Evolutionary conservation across 1,284 basidiomycete genomes (phyloP).

Genomic region (Leccinum solheimii): DNA sequence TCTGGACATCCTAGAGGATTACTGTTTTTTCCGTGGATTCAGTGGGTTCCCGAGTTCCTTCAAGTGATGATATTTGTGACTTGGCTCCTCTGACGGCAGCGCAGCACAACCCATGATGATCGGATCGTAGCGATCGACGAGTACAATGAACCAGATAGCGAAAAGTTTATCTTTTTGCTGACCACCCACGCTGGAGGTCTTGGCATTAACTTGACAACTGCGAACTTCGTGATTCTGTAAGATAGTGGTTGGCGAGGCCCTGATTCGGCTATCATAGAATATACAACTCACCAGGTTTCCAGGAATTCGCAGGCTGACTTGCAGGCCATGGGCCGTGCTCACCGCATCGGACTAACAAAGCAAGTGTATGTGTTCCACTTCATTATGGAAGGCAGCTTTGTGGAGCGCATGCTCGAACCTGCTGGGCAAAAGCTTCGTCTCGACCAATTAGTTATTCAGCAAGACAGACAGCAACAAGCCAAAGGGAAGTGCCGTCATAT

Average conservation of each 20-base stretch:
- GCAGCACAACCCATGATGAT: constrained; percentile 93
- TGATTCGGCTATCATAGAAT: neutral
- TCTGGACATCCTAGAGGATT: constrained; percentile 94
- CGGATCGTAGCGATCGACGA: constrained; percentile 96
- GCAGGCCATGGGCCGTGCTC: constrained; percentile 99
- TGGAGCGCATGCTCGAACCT: constrained; percentile 95
- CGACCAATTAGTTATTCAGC: constrained; percentile 98
- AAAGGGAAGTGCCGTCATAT: constrained; percentile 50
- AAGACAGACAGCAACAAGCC: constrained; percentile 75
- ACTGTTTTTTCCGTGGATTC: constrained; percentile 90
- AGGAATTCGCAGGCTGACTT: constrained; percentile 99
- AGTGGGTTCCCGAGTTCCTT: constrained; percentile 52
- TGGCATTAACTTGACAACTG: constrained; percentile 95
- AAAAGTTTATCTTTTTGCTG: constrained; percentile 96
- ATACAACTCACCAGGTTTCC: neutral
- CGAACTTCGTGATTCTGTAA: constrained; percentile 96
- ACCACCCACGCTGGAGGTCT: constrained; percentile 98
- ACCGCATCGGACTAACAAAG: constrained; percentile 98
- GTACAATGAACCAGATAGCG: constrained; percentile 93
- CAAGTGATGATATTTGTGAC: neutral
- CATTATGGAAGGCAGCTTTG: constrained; percentile 95
- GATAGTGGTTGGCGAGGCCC: constrained; percentile 85
- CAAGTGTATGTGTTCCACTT: constrained; percentile 99
- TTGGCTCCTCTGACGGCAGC: constrained; percentile 57
- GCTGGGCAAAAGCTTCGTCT: constrained; percentile 96